phyloP scores from a whole-genome alignment of 108 stramenopile genomes.

The Tribonema minus region DNA sequence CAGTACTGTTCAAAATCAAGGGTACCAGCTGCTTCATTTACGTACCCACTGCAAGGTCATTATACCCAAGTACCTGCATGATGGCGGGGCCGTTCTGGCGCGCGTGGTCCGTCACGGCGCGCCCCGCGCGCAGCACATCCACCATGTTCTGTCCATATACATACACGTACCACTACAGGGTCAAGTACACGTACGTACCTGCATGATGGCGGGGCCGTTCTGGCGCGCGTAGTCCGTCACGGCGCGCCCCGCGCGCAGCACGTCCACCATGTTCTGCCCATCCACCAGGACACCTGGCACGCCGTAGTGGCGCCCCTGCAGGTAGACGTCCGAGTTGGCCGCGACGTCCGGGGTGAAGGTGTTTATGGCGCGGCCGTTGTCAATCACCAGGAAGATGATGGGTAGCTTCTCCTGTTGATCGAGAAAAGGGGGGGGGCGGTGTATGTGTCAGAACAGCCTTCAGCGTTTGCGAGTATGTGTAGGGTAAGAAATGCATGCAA shows the following conservation, averaged over 20 bases:
- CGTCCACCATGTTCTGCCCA: constrained; percentile 81
- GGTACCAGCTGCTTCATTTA: too few relatives aligned
- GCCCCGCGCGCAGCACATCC: constrained; percentile 88
- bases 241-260: constrained; percentile 88
- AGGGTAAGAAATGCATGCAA: too few relatives aligned
- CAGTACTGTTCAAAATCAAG: too few relatives aligned
- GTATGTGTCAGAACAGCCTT: too few relatives aligned
- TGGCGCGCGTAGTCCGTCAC: constrained; percentile 89
- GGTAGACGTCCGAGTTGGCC: constrained; percentile 78
- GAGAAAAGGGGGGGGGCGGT: too few relatives aligned
- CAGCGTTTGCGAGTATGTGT: too few relatives aligned
- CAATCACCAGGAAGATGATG: constrained; percentile 83
- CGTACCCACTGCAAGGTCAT: not conserved
- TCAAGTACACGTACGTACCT: too few relatives aligned
- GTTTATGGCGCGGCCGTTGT: constrained; percentile 97
- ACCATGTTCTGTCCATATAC: constrained; percentile 69
- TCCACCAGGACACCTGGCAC: constrained; percentile 87
- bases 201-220: constrained; percentile 90
- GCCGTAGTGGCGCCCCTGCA: constrained; percentile 90
- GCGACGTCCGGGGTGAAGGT: constrained; percentile 96
- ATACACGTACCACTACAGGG: too few relatives aligned
- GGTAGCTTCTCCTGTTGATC: constrained; percentile 95
- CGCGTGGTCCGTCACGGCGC: constrained; percentile 91
- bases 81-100: constrained; percentile 88
- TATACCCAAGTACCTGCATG: constrained; percentile 82